Conservation (phyloP, 306 rosid genomes). For the Lathyrus aphaca region DNA sequence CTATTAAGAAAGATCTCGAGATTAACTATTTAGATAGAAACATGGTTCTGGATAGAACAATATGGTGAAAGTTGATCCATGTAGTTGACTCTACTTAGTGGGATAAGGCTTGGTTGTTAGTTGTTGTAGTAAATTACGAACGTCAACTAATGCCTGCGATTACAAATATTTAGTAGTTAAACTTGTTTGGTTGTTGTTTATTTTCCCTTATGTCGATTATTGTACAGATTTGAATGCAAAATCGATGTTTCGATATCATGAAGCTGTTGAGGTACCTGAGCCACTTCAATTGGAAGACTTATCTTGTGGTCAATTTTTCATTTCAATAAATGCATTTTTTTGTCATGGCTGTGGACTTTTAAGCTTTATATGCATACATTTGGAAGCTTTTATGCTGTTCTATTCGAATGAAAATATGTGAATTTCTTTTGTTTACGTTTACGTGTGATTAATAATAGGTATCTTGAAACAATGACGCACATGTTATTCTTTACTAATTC, state of each 20-base stretch:
- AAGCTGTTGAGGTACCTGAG: conserved; percentile 28
- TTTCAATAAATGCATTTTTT: conserved; percentile 21
- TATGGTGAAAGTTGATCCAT: no score
- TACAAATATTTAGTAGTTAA: conserved; percentile 26
- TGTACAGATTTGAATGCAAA: conserved; percentile 14
- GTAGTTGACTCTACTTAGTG: no score
- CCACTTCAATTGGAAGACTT: conserved; percentile 27
- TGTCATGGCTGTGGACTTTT: no score
- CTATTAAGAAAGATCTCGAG: no score
- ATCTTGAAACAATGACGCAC: conserved; percentile 15
- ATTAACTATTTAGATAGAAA: no score
- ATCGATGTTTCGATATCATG: conserved; percentile 9
- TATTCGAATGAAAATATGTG: conserved; percentile 34
- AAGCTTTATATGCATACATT: no score
- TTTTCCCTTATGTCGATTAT: conserved; percentile 1
- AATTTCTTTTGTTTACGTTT: conserved; percentile 4
- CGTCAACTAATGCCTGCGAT: not conserved
- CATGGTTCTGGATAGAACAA: no score
- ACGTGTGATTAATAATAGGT: conserved; percentile 4
- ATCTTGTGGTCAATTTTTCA: conserved; percentile 13
- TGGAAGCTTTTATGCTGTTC: conserved; percentile 18
- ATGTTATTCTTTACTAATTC: conserved; percentile 41
- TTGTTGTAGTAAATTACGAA: conserved; percentile 15
- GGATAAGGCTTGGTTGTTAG: no score
- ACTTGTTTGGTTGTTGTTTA: conserved; percentile 13